These are phyloP conservation scores for Oxytropis ochrocephala DNA, from an alignment of 306 rosid genomes.

Conservation along the genomic window DNA sequence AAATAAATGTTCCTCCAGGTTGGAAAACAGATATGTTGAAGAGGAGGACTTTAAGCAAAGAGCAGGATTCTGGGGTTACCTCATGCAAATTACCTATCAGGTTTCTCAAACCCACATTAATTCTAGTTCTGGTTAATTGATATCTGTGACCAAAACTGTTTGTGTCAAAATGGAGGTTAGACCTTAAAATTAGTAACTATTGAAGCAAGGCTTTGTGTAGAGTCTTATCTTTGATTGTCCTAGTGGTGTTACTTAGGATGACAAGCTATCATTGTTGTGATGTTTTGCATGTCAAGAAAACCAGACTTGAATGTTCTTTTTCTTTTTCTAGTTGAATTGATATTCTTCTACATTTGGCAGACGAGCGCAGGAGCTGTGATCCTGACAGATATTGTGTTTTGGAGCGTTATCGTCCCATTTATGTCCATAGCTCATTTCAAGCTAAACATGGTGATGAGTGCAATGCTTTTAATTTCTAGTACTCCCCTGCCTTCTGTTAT, in stretches of 20 bases:
- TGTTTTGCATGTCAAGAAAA: too few species aligned
- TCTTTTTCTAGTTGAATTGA: slow-evolving; percentile 15
- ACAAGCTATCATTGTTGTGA: too few species aligned
- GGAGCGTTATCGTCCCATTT: slow-evolving; percentile 81
- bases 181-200: too few species aligned
- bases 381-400: slow-evolving; percentile 72
- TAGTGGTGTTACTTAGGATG: too few species aligned
- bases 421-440: slow-evolving; percentile 44
- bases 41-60: slow-evolving; percentile 42
- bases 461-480: neutral
- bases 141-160: too few species aligned
- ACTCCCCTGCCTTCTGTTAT: neutral
- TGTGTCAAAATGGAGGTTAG: too few species aligned
- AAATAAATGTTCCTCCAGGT: slow-evolving; percentile 25
- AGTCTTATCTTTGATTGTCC: too few species aligned
- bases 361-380: slow-evolving; percentile 83
- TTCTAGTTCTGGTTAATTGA: too few species aligned
- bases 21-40: slow-evolving; percentile 32
- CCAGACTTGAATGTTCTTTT: too few species aligned
- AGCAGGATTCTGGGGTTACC: slow-evolving; percentile 67
- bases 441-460: slow-evolving; percentile 45
- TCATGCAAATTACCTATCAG: slow-evolving; percentile 61
- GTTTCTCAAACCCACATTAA: slow-evolving; percentile 3
- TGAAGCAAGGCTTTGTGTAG: too few species aligned
- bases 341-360: slow-evolving; percentile 31